Conservation (phyloP, 139 green algal species). For the Eudorina sp. region DNA sequence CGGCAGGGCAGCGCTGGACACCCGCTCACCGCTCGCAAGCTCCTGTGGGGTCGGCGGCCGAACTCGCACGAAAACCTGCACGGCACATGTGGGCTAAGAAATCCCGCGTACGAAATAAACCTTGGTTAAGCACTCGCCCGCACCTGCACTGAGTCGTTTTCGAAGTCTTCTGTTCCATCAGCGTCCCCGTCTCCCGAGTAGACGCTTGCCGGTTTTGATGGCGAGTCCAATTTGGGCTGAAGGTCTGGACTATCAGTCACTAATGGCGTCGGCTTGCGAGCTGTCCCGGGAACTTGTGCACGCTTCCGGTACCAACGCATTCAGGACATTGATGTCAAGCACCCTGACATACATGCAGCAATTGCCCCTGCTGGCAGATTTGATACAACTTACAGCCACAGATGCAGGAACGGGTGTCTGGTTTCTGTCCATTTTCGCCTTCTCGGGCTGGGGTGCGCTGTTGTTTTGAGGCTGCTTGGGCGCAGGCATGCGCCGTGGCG, state of each 20-base stretch:
- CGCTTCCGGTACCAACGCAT: not conserved
- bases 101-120: too few species aligned
- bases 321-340: not conserved
- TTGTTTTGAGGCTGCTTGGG: not conserved
- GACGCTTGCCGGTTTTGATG: not conserved
- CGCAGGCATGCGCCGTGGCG: not conserved
- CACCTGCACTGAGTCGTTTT: slow-evolving; percentile 43
- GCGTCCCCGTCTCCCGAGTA: slow-evolving; percentile 2
- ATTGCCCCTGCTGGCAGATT: not conserved
- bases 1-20: too few species aligned
- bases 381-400: not conserved
- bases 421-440: slow-evolving; percentile 8
- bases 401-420: not conserved
- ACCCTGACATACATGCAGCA: not conserved
- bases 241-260: not conserved
- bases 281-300: not conserved
- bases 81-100: not conserved
- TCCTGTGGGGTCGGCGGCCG: slow-evolving; percentile 54
- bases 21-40: not conserved
- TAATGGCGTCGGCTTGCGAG: not conserved
- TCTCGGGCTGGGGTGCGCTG: not conserved
- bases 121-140: too few species aligned
- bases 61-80: slow-evolving; percentile 72
- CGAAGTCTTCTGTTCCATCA: slow-evolving; percentile 2
- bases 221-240: not conserved